Evolutionary conservation across 805 yeast species (phyloP), one percentile per base, ranked within the genome.

Genomic region (Kodamaea hsintzibuensis): DNA sequence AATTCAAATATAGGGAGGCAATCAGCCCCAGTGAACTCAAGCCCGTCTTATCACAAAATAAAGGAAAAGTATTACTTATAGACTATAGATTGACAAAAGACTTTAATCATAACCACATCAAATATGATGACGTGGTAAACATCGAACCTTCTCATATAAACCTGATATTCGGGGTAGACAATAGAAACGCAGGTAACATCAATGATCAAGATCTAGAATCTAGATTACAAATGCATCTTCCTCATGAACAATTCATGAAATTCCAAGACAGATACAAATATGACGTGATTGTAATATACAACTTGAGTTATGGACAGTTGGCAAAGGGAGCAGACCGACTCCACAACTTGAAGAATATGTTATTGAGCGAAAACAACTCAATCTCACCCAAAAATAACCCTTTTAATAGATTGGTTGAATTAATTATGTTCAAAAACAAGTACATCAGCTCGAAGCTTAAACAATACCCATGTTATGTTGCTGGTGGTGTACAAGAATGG

Each of bases 161-260:
- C 18, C 48, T 59, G 27, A 49, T 73, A 7, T 50, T 58, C 8
- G 57, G 58, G 1, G 14, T 55, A n/a, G 55, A 57, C 13, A 48
- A 39, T 25, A 53, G 53, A 16, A 69, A 83, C 50, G 66, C 69
- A 0, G 70, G 73, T 8, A 81, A 48, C 5, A 51, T 82, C 62
- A 74, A 81, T 0, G 89, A 88, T 60, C 69, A 66, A n/a, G 93
- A 87, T 52, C 70, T 92, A n/a, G 89, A 87, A 60, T 78, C 76
- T 43, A 71, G 81, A 47, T 78, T 93, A 9, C 71, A 84, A 54
- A 66, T 82, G 13, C 77, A 81, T 2, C 75, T 88, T 13, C 82
- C 91, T 1, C 76, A 75, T 12, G 65, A 66, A 2, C 95, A 90
- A 62, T 79, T 78, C 49, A 64, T 61, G 1, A 58, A 79, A 48